These are phyloP conservation scores for Globisporangium splendens DNA, from an alignment of 352 stramenopile genomes.

Conservation along the genomic window DNA sequence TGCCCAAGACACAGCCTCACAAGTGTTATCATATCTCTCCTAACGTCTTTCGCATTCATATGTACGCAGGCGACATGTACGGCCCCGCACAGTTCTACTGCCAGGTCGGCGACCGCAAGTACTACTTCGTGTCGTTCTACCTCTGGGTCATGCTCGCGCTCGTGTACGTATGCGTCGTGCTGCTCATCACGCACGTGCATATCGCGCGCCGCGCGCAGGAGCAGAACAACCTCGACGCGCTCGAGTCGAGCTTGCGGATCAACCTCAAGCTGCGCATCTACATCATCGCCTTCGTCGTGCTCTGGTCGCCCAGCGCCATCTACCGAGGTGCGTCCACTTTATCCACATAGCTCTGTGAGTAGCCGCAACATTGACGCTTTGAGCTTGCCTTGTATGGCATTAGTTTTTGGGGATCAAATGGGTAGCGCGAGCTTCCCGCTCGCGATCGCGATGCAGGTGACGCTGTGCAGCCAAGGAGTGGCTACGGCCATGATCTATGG, in stretches of 20 bases:
- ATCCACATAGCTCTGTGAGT: not conserved
- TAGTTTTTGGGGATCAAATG: constrained; percentile 46
- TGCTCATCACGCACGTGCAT: constrained; percentile 57
- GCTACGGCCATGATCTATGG: constrained; percentile 65
- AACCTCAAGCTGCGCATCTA: constrained; percentile 66
- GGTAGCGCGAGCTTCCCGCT: constrained; percentile 42
- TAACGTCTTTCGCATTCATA: too few relatives aligned
- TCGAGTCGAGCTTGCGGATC: constrained; percentile 62
- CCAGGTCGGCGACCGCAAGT: constrained; percentile 49
- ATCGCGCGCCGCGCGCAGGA: constrained; percentile 33
- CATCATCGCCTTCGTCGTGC: constrained; percentile 64
- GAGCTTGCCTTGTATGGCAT: too few relatives aligned
- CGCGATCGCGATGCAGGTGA: constrained; percentile 64
- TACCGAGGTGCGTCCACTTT: constrained; percentile 45
- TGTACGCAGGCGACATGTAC: constrained; percentile 17
- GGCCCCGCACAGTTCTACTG: constrained; percentile 72
- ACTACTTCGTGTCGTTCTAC: constrained; percentile 62
- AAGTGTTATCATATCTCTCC: too few relatives aligned
- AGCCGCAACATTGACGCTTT: constrained; percentile 10
- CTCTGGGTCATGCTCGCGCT: constrained; percentile 58
- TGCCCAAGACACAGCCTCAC: too few relatives aligned
- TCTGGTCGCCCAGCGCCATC: constrained; percentile 58
- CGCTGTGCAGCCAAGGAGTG: constrained; percentile 59
- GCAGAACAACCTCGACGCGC: constrained; percentile 57
- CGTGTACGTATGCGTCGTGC: constrained; percentile 63